Percentiles rank a stretch among this genome's conserved stretches.
Evolutionary conservation across 192 early-diverging fungal species (phyloP).

Genomic region (Funneliformis mosseae): DNA sequence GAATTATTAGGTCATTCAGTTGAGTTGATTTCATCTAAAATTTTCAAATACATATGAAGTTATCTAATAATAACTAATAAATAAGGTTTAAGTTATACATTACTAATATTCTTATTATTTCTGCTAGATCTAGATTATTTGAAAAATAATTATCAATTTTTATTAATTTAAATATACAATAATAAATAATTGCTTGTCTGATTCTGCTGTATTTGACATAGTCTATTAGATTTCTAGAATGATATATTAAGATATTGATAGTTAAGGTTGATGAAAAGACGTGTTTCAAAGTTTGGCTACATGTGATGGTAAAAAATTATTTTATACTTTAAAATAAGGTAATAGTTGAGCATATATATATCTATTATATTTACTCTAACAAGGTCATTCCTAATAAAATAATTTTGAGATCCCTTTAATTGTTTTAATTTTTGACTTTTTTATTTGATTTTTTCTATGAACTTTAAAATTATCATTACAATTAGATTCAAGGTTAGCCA

Average conservation of each 20-base stretch:
- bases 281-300: background rate
- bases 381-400: background rate
- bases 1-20: no score
- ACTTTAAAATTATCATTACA: background rate
- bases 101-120: no score
- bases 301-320: background rate
- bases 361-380: background rate
- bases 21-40: no score
- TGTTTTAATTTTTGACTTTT: background rate
- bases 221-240: background rate
- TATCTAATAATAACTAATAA: no score
- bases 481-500: slow-evolving; percentile 13
- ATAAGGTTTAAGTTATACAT: no score
- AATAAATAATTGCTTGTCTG: background rate
- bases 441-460: background rate
- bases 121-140: no score
- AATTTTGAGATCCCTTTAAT: slow-evolving; percentile 10
- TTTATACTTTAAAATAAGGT: background rate
- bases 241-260: background rate
- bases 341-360: background rate
- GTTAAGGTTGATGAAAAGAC: background rate
- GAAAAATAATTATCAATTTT: no score
- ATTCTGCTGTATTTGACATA: background rate
- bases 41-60: no score
- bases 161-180: no score